Base-by-base conservation (phyloP, 345 rosid species). In the Aquilaria yunnanensis region DNA sequence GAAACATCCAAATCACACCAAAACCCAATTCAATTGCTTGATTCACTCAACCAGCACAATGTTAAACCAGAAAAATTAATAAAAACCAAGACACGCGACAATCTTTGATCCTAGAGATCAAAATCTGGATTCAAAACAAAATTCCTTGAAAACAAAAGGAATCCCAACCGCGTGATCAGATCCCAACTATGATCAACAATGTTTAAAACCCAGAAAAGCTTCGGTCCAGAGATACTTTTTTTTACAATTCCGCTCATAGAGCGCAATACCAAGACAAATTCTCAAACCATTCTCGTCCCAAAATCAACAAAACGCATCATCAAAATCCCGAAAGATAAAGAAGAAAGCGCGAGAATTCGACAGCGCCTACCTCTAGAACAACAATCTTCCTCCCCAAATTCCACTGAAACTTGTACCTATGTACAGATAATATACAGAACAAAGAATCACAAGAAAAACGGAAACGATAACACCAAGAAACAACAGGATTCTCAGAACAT, bases 301-400 rank as follows among this genome's bases (percentile, higher is more conserved):
- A 23, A 23, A 23, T 23, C 23, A 23, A 23, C 23, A 23, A 23
- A 23, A 23, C 23, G 23, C 23, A 23, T 23, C 8, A 23, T 23
- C 29, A n/a, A 7, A n/a, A 14, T 13, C 55, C 3, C 13, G 29
- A 1, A 29, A 55, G 13, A 55, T 32, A 13, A 8, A 9, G 1
- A 30, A 30, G 14, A 10, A 31, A 11, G 33, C 37, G 8, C 23
- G 12, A 12, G 10, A 33, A 56, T 33, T 33, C 46, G 16, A 14
- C 8, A 34, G 2, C 58, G 43, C 43, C 43, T 37, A 77, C 75
- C 72, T 73, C 29, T 56, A 52, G 55, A 53, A n/a, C n/a, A 65
- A 23, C 65, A 70, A 69, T 49, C 63, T 12, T 54, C 56, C 30
- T 32, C 16, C 51, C 23, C 23, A 56, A 54, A 46, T 33, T n/a